Percentiles rank a stretch among this genome's conserved stretches.
phyloP scores from a whole-genome alignment of 139 green algal genomes.

The Chlamydomonas eustigma region DNA sequence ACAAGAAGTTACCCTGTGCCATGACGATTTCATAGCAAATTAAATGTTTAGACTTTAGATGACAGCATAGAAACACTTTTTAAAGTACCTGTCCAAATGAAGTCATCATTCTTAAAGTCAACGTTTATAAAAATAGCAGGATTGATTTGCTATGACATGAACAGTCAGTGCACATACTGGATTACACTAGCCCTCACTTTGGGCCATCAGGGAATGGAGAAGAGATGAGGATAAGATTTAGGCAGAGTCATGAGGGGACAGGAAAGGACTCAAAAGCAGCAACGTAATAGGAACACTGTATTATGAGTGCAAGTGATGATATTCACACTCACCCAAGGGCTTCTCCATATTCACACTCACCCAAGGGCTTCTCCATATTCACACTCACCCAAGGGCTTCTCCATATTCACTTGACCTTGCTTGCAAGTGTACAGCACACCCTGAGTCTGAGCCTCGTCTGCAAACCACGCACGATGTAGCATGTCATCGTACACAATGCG shows the following conservation, averaged over 20 bases:
- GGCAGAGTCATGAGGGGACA: neutral
- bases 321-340: conserved; percentile 1
- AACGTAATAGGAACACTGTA: no score
- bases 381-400: conserved; percentile 35
- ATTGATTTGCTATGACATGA: neutral
- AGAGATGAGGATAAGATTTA: no score
- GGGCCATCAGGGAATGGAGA: no score
- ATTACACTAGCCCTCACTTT: conserved; percentile 28
- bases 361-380: conserved; percentile 36
- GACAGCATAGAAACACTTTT: neutral
- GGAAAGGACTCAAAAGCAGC: neutral
- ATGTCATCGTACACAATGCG: conserved; percentile 57
- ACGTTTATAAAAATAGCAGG: neutral
- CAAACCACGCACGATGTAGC: conserved; percentile 28
- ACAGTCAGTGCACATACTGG: conserved; percentile 12
- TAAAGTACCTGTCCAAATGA: neutral
- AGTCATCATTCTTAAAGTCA: conserved; percentile 3
- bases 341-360: conserved; percentile 31
- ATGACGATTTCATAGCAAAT: neutral
- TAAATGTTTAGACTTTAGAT: neutral
- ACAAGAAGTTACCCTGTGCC: no score
- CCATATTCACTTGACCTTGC: conserved; percentile 41
- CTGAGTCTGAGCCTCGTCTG: conserved; percentile 18
- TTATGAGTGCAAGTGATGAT: no score
- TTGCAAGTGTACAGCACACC: conserved; percentile 37